phyloP scores from a whole-genome alignment of 2,329 filamentous ascomycete species.

The Tolypocladium capitatum region DNA sequence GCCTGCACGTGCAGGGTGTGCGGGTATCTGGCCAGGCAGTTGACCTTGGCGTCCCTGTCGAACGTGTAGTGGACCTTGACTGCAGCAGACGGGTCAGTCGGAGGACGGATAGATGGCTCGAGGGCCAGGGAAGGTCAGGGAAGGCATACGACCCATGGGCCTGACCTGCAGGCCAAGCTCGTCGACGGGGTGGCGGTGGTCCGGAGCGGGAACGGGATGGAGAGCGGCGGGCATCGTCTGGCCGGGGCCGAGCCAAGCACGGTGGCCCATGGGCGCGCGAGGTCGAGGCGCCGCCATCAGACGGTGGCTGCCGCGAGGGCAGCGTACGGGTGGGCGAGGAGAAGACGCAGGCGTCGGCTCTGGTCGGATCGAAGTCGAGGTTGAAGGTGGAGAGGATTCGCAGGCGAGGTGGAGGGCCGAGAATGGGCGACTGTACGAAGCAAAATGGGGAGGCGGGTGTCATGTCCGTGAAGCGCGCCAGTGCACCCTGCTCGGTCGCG shows the following conservation, averaged over 20 bases:
- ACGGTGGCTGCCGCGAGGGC: neutral
- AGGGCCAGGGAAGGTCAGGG: constrained; percentile 2
- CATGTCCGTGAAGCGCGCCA: constrained; percentile 25
- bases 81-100: constrained; percentile 24
- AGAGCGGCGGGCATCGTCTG: constrained; percentile 16
- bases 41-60: constrained; percentile 75
- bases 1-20: constrained; percentile 70
- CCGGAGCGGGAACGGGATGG: constrained; percentile 7
- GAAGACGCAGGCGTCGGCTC: neutral
- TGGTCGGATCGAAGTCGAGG: neutral
- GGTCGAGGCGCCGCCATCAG: constrained; percentile 27
- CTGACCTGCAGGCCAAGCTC: constrained; percentile 43
- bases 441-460: constrained; percentile 23
- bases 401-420: constrained; percentile 5
- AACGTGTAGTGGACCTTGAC: constrained; percentile 98
- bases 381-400: constrained; percentile 1
- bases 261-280: constrained; percentile 10
- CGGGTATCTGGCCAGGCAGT: constrained; percentile 77
- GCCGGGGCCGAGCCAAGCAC: constrained; percentile 17
- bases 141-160: constrained; percentile 55
- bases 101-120: constrained; percentile 1
- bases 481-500: constrained; percentile 15
- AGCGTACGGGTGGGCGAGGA: neutral
- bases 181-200: constrained; percentile 12
- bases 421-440: constrained; percentile 4